Evolutionary conservation across 495 filamentous ascomycete genomes (phyloP), one percentile per base, ranked within the genome.

Genomic region (Bryoglossum gracile): DNA sequence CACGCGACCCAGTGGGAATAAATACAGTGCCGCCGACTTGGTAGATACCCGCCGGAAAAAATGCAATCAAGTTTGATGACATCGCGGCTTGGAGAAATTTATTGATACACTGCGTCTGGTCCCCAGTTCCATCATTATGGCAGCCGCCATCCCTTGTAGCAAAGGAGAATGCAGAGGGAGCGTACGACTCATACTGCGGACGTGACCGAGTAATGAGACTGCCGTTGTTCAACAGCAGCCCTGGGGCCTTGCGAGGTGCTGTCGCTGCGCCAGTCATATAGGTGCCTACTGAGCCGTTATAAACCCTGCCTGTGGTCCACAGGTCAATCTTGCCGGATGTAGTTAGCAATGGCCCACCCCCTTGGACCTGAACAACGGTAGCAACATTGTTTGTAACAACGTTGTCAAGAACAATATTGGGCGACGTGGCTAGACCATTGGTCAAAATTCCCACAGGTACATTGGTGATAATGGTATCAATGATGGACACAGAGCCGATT

Each of bases 391-490:
- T 16, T 13, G 22, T 16, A 16, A 38, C 6, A 6, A 38, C 35
- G n/a, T 38, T 38, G 13, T 38, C 35, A 17, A 38, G 35, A 38
- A 19, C 4, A 3, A 38, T 11, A n/a, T n/a, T n/a, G n/a, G 35
- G 18, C 16, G 35, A 19, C 1, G 48, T 44, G 1, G 48, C 50
- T 3, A 9, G 46, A 11, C 50, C 43, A 16, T 53, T 35, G 43
- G 16, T 19, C 17, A 33, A 25, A 17, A 38, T 19, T 4, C 16
- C 35, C 2, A 19, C 4, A 19, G 10, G 13, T 17, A 70, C 75
- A 56, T 72, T 66, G 42, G 55, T 48, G 41, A 76, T 69, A 24
- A 47, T 62, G 45, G 69, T 66, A 51, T 73, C 71, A 17, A 74
- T 43, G 16, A 74, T 53, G n/a, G 54, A 63, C 4, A 71, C 19